phyloP scores from a whole-genome alignment of 2,329 filamentous ascomycete species.

The Pyricularia pennisetigena region DNA sequence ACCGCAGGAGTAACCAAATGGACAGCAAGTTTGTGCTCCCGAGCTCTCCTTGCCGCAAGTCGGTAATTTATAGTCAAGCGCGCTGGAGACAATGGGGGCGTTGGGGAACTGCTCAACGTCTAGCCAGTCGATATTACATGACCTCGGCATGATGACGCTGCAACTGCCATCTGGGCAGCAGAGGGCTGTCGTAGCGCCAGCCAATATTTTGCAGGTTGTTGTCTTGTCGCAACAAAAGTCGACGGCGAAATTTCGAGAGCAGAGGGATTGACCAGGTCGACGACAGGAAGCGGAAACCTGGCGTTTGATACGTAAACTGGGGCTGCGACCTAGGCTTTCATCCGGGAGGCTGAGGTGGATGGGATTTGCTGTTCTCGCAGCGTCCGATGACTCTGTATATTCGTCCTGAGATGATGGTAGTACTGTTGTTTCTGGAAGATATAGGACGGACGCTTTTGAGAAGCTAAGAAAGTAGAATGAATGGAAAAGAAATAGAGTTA shows the following conservation, averaged over 20 bases:
- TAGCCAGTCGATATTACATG: conserved; percentile 55
- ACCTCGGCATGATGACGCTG: conserved; percentile 48
- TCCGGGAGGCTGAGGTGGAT: neutral
- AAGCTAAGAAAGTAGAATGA: neutral
- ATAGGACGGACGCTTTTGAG: neutral
- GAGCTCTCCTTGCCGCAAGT: conserved; percentile 35
- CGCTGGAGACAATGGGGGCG: conserved; percentile 56
- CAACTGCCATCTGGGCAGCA: conserved; percentile 61
- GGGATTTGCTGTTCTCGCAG: neutral
- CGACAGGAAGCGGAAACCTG: neutral
- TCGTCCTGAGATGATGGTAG: neutral
- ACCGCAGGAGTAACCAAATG: conserved; percentile 59
- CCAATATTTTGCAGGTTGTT: conserved; percentile 49
- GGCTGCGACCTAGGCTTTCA: neutral
- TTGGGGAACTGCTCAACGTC: conserved; percentile 45
- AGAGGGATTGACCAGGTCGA: neutral
- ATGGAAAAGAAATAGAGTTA: neutral
- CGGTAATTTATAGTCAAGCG: conserved; percentile 43
- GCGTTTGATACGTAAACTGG: neutral
- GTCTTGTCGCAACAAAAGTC: conserved; percentile 53
- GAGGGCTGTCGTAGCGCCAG: conserved; percentile 54
- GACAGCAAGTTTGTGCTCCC: conserved; percentile 47
- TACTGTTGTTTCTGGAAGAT: neutral
- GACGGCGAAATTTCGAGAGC: neutral
- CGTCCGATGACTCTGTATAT: neutral